These are phyloP conservation scores for Vitellaria paradoxa DNA, from an alignment of 179 eudicot species.

Conservation along the genomic window DNA sequence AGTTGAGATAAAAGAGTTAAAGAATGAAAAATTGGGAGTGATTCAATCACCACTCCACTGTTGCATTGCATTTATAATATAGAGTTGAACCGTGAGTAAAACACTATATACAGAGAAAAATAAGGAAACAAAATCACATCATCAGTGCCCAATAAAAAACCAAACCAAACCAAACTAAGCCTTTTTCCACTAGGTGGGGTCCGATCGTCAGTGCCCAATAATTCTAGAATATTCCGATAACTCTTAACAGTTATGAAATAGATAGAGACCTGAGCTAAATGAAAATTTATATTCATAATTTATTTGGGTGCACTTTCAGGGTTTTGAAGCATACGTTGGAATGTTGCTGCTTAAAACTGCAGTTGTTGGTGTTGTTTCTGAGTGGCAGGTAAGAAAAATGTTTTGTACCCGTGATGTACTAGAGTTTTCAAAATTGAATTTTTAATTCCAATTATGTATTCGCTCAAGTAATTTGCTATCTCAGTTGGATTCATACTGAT, in stretches of 20 bases:
- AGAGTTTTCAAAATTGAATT: neutral
- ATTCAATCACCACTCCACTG: too few species aligned
- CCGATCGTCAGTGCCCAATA: too few species aligned
- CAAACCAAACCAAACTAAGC: too few species aligned
- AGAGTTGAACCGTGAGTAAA: too few species aligned
- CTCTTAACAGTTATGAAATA: neutral
- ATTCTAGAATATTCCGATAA: too few species aligned
- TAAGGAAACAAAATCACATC: too few species aligned
- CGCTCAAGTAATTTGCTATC: neutral
- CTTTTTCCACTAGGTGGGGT: too few species aligned
- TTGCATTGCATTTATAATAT: too few species aligned
- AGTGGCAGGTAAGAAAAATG: conserved; percentile 47
- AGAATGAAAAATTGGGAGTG: too few species aligned
- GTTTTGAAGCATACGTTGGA: conserved; percentile 57
- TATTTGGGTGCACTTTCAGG: conserved; percentile 28
- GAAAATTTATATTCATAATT: neutral
- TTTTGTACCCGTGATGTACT: neutral
- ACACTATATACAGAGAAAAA: too few species aligned
- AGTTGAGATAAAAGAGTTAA: too few species aligned
- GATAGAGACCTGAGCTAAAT: neutral
- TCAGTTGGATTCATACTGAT: neutral
- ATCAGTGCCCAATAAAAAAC: too few species aligned
- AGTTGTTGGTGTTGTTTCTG: conserved; percentile 39
- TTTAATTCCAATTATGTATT: neutral
- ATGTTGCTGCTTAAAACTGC: conserved; percentile 48